These are phyloP conservation scores for Dysphania ambrosioides DNA, from an alignment of 148 eudicot genomes.

Conservation along the genomic window DNA sequence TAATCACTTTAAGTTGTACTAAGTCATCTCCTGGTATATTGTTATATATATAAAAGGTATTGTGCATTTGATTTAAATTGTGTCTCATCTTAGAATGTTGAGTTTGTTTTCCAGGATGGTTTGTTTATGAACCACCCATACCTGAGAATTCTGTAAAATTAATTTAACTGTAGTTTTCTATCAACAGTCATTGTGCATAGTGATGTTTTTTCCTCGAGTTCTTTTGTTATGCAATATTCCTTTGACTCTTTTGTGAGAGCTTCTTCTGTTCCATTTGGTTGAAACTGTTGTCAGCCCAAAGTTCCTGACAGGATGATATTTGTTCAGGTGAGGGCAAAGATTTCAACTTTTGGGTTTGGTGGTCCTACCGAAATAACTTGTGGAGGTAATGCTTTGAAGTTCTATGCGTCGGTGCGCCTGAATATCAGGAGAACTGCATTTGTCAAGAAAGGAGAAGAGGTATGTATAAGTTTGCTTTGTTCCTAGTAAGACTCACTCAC, in stretches of 20 bases:
- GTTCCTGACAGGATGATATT: constrained; percentile 14
- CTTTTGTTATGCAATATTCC: not conserved
- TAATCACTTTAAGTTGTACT: not conserved
- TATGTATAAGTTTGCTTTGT: constrained; percentile 42
- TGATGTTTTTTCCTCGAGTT: not conserved
- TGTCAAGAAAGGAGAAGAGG: constrained; percentile 97
- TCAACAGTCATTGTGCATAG: not conserved
- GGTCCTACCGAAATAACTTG: constrained; percentile 92
- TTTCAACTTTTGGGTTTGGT: constrained; percentile 75
- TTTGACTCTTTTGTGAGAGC: not conserved
- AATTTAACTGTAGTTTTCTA: not conserved
- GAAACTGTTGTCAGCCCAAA: not conserved
- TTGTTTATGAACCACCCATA: not conserved
- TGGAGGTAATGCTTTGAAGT: constrained; percentile 98
- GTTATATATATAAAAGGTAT: not conserved
- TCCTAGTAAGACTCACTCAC: not conserved
- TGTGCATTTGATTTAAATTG: not conserved
- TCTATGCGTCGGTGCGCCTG: constrained; percentile 90
- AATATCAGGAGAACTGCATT: constrained; percentile 70
- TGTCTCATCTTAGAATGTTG: not conserved
- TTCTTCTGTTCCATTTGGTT: constrained; percentile 4
- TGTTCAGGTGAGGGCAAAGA: constrained; percentile 70
- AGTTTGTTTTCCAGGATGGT: not conserved
- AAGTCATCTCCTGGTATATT: not conserved
- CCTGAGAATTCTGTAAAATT: not conserved